Evolutionary conservation across 108 stramenopile species (phyloP), one percentile per base, ranked within the genome.

Genomic region (Cyclostephanos tholiformis): DNA sequence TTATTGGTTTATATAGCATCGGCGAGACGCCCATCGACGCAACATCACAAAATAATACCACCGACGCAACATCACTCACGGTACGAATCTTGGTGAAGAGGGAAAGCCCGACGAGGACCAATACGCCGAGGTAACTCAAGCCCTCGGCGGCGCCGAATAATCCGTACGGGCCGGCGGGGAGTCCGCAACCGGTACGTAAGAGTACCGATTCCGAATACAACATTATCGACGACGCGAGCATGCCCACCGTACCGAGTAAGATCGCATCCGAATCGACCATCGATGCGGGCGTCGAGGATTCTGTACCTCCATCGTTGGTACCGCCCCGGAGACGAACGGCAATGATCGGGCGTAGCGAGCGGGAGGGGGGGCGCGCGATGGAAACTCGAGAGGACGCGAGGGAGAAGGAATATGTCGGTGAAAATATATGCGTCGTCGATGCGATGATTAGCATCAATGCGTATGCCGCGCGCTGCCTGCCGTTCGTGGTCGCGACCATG

Each of bases 161-260:
- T 26, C 91, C 91, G 65, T 74, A 85, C 11, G 91, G 89, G 9
- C 91, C 91, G 2, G 91, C 88, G 9, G 91, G 91, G 0, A 92
- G 68, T 6, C 91, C 91, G 66, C 87, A 88, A 25, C 89, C 91
- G 27, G 89, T 92, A n/a, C 75, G 80, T 39, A 86, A 87, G 0
- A 94, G 67, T 0, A 77, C 79, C 58, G 67, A 91, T 72, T 94
- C 93, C 16, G 88, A 89, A 46, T 76, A 82, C 16, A 91, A 66
- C 23, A 85, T 81, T n/a, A 90, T 77, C 35, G 81, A 17, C 0
- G 86, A 67, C 16, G 89, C 84, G 8, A 80, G 1, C 4, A 79
- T 71, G 7, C 93, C 93, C 11, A 66, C 19, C 36, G 75, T 52
- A 0, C 86, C 88, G 27, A 86, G 49, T 12, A 77, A 29, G 13